Base-by-base conservation (phyloP, 2,329 filamentous ascomycete genomes). In the Aspergillus versicolor region DNA sequence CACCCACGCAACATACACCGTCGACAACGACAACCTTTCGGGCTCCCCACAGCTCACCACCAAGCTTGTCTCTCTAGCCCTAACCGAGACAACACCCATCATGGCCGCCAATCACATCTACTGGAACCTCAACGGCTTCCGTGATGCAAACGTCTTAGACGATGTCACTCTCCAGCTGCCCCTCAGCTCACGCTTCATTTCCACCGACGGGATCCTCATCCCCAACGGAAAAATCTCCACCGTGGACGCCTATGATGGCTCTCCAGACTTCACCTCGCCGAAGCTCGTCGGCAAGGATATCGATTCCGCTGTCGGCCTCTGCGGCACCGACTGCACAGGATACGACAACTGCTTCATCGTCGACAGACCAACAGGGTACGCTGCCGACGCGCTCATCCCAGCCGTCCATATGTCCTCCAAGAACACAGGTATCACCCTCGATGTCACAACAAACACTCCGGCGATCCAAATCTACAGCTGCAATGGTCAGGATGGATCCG, bases 401-500 rank as follows among this genome's bases (percentile, higher is more conserved):
- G 77, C 84, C 3, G 86, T 92, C 0, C 84, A 83, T 7, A 78
- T 96, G 65, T 70, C 70, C 27, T 85, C 85, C 3, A 89, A 88
- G 38, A 80, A 83, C 4, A 92, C 89, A 0, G 92, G 92, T 47
- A 96, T 97, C 73, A 85, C 86, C 70, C 70, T 97, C 56, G 89
- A 96, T 57, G 79, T 97, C 65, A 90, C 82, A 74, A 86, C 88
- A 7, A 91, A 96, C 76, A 92, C 96, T 77, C 85, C 89, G 11
- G 92, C 91, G 3, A 87, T 95, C 75, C 92, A 97, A 76, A 82
- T 97, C 66, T 97, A 96, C 80, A 87, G 84, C 61, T 97, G 92
- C 80, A 86, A 85, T 66, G 84, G 84, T 21, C 86, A 90, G 77
- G 87, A 95, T 75, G 90, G 90, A 65, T 81, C 72, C 52, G 76